A percentile compares a stretch with the other conserved stretches of the same genome.
These are phyloP conservation scores for Trichophyton benhamiae DNA, from an alignment of 2,329 filamentous ascomycete species.

Conservation along the genomic window DNA sequence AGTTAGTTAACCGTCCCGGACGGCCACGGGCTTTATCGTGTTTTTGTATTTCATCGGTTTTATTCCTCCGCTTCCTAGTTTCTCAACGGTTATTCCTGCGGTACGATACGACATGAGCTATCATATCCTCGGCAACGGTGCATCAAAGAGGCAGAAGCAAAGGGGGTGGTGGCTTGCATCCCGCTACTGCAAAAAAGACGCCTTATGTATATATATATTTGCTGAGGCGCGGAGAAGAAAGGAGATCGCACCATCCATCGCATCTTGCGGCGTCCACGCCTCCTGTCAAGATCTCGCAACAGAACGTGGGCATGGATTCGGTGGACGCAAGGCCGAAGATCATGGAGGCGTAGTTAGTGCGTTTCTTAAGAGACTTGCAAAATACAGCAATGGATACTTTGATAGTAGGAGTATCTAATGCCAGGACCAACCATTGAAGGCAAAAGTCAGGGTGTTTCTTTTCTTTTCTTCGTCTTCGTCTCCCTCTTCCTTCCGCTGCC, in stretches of 20 bases:
- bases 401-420: no score
- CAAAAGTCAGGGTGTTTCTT: neutral
- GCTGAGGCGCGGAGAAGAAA: conserved; percentile 1
- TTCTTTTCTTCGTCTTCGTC: neutral
- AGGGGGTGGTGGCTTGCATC: neutral
- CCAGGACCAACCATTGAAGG: neutral
- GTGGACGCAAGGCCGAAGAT: neutral
- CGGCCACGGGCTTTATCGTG: neutral
- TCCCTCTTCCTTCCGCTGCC: neutral
- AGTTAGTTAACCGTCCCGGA: neutral
- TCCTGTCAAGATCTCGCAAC: neutral
- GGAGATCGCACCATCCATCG: neutral
- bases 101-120: neutral
- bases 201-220: neutral
- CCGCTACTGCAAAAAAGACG: neutral
- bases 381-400: neutral
- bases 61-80: neutral
- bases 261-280: neutral
- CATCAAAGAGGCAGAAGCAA: neutral
- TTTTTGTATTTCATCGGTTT: neutral
- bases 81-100: neutral
- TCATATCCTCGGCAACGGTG: conserved; percentile 3
- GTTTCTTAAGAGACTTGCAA: neutral
- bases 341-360: neutral
- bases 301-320: neutral